Percentiles rank a stretch among this genome's conserved stretches.
Conservation (phyloP, 768 basidiomycete species). For the Aureoboletus auriporus region DNA sequence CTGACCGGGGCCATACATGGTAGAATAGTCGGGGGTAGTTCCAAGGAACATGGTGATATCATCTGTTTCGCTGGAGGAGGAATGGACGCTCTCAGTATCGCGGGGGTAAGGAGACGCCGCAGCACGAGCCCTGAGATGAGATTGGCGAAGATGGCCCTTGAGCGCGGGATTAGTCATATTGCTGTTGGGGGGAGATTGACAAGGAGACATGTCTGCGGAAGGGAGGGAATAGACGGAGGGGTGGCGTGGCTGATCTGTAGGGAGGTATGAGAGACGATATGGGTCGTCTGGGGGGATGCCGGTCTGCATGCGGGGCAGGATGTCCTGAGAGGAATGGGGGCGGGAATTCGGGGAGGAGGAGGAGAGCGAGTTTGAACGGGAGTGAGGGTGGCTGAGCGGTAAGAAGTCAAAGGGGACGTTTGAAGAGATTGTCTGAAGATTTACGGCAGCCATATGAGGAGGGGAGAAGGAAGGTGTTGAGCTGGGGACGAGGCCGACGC, state of each 20-base stretch:
- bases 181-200: slow-evolving; percentile 71
- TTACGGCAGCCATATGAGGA: slow-evolving; percentile 63
- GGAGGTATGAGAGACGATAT: slow-evolving; percentile 58
- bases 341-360: slow-evolving; percentile 71
- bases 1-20: slow-evolving; percentile 52
- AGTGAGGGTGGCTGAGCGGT: slow-evolving; percentile 58
- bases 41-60: slow-evolving; percentile 77
- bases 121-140: slow-evolving; percentile 75
- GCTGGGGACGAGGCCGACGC: slow-evolving; percentile 28
- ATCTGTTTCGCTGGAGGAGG: slow-evolving; percentile 86
- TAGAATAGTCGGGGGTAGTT: slow-evolving; percentile 57
- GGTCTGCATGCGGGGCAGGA: slow-evolving; percentile 49
- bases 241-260: slow-evolving; percentile 42
- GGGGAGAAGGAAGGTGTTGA: slow-evolving; percentile 36
- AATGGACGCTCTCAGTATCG: slow-evolving; percentile 82
- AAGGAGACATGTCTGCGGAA: slow-evolving; percentile 40
- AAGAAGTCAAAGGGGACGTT: slow-evolving; percentile 70
- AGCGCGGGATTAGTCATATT: slow-evolving; percentile 71
- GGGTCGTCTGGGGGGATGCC: slow-evolving; percentile 61
- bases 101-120: slow-evolving; percentile 84
- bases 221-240: slow-evolving; percentile 41
- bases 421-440: slow-evolving; percentile 67
- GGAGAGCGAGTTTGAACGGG: slow-evolving; percentile 75
- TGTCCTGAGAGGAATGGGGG: slow-evolving; percentile 74
- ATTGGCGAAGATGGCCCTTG: slow-evolving; percentile 72